phyloP scores from a whole-genome alignment of 1,139 yeast species.

The Lodderomyces elongisporus region DNA sequence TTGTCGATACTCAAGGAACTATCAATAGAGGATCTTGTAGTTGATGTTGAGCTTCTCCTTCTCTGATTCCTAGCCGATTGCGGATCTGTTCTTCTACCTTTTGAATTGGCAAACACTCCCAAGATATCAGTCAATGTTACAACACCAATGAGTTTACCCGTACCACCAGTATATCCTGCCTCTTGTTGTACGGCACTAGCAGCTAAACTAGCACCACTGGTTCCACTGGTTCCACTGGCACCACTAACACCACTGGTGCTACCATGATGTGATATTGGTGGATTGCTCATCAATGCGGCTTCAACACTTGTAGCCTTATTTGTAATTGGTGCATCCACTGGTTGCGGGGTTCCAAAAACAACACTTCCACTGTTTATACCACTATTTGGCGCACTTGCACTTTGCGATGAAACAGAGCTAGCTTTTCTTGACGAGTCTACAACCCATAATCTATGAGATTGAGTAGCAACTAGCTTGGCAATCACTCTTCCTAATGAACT shows the following conservation, averaged over 20 bases:
- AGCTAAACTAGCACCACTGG: conserved; percentile 12
- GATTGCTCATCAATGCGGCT: conserved; percentile 13
- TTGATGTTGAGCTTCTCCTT: conserved; percentile 57
- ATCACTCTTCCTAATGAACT: conserved; percentile 83
- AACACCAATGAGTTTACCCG: conserved; percentile 84
- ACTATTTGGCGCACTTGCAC: conserved; percentile 5
- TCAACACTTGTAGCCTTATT: conserved; percentile 17
- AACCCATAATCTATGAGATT: conserved; percentile 90
- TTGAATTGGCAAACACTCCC: conserved; percentile 69
- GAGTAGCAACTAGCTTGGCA: conserved; percentile 93
- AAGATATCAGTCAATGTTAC: conserved; percentile 86
- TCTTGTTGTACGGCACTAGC: conserved; percentile 16
- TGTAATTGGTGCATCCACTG: conserved; percentile 13
- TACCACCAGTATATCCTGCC: conserved; percentile 32
- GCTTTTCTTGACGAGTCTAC: conserved; percentile 49
- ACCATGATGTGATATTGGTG: background rate
- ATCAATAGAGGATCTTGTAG: conserved; percentile 37
- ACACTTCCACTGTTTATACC: conserved; percentile 5
- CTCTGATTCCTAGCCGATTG: conserved; percentile 82
- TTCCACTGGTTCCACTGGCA: conserved; percentile 3
- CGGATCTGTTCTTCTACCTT: conserved; percentile 72
- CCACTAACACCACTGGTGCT: background rate
- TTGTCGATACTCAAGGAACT: conserved; percentile 12
- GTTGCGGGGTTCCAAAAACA: conserved; percentile 6
- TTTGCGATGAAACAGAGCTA: conserved; percentile 4